A percentile compares a stretch with the other conserved stretches of the same genome.
Conservation (phyloP, 495 filamentous ascomycete genomes). For the Thozetella sp. region DNA sequence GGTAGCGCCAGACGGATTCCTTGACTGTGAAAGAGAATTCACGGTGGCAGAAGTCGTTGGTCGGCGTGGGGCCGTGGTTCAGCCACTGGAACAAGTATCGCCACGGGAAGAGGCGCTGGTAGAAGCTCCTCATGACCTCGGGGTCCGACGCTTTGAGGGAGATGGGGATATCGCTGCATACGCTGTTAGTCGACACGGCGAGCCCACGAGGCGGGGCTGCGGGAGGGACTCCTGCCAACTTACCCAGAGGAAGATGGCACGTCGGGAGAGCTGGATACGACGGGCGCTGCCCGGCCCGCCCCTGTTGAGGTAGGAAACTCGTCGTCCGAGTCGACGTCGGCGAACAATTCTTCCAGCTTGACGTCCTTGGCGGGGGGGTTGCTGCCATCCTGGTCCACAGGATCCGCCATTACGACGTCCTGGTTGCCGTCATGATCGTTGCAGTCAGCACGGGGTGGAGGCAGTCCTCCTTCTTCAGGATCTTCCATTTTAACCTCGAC, state of each 20-base stretch:
- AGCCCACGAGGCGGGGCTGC: neutral
- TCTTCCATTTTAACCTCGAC: neutral
- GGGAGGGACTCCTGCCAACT: neutral
- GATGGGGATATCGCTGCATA: constrained; percentile 11
- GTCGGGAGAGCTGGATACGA: constrained; percentile 24
- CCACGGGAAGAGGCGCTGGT: constrained; percentile 95
- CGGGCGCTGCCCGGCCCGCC: constrained; percentile 12
- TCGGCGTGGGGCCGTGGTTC: constrained; percentile 86
- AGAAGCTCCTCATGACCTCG: constrained; percentile 87
- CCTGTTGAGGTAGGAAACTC: constrained; percentile 65
- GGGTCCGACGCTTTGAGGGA: constrained; percentile 59
- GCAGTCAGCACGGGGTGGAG: neutral
- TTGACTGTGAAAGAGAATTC: constrained; percentile 95
- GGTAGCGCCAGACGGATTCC: constrained; percentile 90
- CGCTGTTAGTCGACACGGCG: constrained; percentile 8
- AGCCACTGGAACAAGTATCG: constrained; percentile 97
- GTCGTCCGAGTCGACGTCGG: constrained; percentile 75
- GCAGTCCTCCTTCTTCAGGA: neutral
- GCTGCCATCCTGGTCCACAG: constrained; percentile 3
- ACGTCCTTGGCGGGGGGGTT: constrained; percentile 43
- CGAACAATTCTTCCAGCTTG: constrained; percentile 81
- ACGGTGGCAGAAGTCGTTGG: constrained; percentile 85
- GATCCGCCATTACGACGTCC: neutral
- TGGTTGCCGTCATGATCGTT: neutral
- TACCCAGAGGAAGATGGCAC: constrained; percentile 32